phyloP scores from a whole-genome alignment of 768 basidiomycete genomes.

The Boletellus ananas region DNA sequence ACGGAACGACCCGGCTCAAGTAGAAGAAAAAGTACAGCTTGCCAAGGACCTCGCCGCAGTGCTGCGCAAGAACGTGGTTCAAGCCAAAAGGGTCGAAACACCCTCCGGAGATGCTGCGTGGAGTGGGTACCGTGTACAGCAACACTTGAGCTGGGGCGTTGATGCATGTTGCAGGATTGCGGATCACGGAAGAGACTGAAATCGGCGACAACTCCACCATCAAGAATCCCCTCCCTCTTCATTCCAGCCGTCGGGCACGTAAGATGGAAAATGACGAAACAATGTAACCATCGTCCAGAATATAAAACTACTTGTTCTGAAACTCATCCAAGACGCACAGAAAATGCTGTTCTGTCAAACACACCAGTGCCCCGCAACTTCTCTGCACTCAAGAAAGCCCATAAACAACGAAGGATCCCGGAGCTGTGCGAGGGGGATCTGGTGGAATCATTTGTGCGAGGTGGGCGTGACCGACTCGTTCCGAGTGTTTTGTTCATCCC shows the following conservation, averaged over 20 bases:
- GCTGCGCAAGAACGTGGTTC: slow-evolving; percentile 80
- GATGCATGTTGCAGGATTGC: slow-evolving; percentile 49
- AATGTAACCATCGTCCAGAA: slow-evolving; percentile 22
- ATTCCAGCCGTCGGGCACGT: slow-evolving; percentile 48
- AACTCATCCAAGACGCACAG: slow-evolving; percentile 27
- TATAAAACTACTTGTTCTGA: slow-evolving; percentile 31
- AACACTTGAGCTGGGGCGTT: neutral
- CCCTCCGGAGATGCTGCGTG: slow-evolving; percentile 44
- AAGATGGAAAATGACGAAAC: slow-evolving; percentile 38
- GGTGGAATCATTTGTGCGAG: slow-evolving; percentile 85
- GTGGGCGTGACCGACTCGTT: slow-evolving; percentile 36
- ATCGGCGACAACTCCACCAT: slow-evolving; percentile 81
- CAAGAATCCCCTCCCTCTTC: slow-evolving; percentile 49
- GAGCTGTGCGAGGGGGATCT: slow-evolving; percentile 74
- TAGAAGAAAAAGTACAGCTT: slow-evolving; percentile 53
- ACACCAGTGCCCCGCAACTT: slow-evolving; percentile 43
- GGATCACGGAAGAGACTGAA: slow-evolving; percentile 78
- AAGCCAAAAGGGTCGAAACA: slow-evolving; percentile 54
- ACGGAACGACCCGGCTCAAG: slow-evolving; percentile 43
- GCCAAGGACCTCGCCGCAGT: slow-evolving; percentile 71
- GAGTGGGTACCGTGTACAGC: slow-evolving; percentile 40
- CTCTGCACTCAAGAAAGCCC: slow-evolving; percentile 68
- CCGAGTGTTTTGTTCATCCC: slow-evolving; percentile 7
- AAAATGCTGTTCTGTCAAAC: slow-evolving; percentile 31
- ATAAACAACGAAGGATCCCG: slow-evolving; percentile 59